These are phyloP conservation scores for Dactylonectria estremocensis DNA, from an alignment of 2,329 filamentous ascomycete genomes.

Conservation along the genomic window DNA sequence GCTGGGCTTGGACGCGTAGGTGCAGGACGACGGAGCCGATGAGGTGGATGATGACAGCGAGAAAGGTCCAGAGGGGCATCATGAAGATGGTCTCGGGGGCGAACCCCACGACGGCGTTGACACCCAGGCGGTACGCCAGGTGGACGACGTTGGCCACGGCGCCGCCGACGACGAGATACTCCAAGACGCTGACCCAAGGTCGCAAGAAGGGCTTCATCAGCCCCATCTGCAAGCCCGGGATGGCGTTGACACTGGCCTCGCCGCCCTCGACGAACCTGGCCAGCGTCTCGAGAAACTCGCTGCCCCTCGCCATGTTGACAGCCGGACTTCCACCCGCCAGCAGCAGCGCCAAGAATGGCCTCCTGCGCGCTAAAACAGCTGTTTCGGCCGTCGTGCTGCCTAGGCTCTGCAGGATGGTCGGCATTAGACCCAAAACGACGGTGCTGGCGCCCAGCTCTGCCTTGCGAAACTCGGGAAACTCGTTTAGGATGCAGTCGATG, in stretches of 20 bases:
- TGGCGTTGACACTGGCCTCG: background rate
- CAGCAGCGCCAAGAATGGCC: conserved; percentile 39
- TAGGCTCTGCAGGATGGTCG: conserved; percentile 36
- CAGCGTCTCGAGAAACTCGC: conserved; percentile 12
- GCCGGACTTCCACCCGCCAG: conserved; percentile 34
- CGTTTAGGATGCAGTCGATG: conserved; percentile 38
- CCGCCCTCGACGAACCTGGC: conserved; percentile 5
- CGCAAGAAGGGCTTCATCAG: background rate
- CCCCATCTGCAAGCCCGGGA: background rate
- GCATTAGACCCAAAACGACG: conserved; percentile 43
- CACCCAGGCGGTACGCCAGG: conserved; percentile 46
- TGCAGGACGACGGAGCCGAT: conserved; percentile 32
- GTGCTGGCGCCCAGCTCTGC: conserved; percentile 41
- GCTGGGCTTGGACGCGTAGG: conserved; percentile 32
- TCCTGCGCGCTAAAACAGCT: conserved; percentile 34
- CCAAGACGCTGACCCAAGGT: conserved; percentile 13
- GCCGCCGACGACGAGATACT: conserved; percentile 43
- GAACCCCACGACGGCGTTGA: conserved; percentile 46
- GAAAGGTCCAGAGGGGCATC: conserved; percentile 46
- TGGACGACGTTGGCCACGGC: conserved; percentile 46
- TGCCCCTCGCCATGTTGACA: conserved; percentile 5
- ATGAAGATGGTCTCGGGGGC: conserved; percentile 40
- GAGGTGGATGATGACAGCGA: conserved; percentile 42
- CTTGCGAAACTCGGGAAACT: conserved; percentile 43
- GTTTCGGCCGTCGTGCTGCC: conserved; percentile 42